Percentiles rank a stretch among this genome's conserved stretches.
Evolutionary conservation across 352 stramenopile species (phyloP).

Genomic region (Globisporangium recalcitrans): DNA sequence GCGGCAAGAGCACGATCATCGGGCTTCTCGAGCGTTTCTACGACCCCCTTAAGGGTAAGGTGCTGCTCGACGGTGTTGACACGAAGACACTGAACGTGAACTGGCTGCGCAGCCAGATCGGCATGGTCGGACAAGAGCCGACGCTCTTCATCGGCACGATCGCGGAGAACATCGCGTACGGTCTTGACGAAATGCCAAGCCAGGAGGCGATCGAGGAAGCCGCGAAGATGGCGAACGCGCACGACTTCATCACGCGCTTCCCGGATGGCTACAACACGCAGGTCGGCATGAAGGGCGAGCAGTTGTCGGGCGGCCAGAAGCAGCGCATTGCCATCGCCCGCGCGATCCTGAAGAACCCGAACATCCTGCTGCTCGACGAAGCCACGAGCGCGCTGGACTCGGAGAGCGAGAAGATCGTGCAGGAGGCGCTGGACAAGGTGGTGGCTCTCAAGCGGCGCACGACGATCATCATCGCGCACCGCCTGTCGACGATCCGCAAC

Average conservation of each 20-base stretch:
- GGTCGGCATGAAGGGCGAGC: constrained; percentile 51
- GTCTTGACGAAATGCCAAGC: constrained; percentile 14
- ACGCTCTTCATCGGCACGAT: constrained; percentile 3
- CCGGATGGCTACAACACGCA: constrained; percentile 82
- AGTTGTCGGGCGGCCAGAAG: constrained; percentile 90
- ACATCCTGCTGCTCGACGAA: constrained; percentile 50
- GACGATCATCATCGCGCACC: constrained; percentile 84
- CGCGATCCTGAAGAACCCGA: constrained; percentile 52
- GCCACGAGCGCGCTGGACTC: constrained; percentile 85
- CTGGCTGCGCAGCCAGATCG: background rate
- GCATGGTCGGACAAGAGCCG: background rate
- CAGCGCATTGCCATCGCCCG: constrained; percentile 89
- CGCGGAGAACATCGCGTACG: constrained; percentile 25
- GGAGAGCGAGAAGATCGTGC: constrained; percentile 67
- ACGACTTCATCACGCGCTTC: constrained; percentile 83
- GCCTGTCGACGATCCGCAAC: constrained; percentile 52
- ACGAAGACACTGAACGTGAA: constrained; percentile 9
- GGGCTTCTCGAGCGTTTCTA: background rate
- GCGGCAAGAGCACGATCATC: background rate
- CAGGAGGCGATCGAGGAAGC: constrained; percentile 56
- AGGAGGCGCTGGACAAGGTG: constrained; percentile 26
- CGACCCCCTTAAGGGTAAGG: background rate
- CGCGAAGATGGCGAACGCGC: constrained; percentile 79
- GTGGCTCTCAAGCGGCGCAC: constrained; percentile 41
- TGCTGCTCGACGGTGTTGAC: constrained; percentile 17